Percentiles rank a stretch among this genome's conserved stretches.
Conservation (phyloP, 1,139 yeast genomes). For the Candida neerlandica region DNA sequence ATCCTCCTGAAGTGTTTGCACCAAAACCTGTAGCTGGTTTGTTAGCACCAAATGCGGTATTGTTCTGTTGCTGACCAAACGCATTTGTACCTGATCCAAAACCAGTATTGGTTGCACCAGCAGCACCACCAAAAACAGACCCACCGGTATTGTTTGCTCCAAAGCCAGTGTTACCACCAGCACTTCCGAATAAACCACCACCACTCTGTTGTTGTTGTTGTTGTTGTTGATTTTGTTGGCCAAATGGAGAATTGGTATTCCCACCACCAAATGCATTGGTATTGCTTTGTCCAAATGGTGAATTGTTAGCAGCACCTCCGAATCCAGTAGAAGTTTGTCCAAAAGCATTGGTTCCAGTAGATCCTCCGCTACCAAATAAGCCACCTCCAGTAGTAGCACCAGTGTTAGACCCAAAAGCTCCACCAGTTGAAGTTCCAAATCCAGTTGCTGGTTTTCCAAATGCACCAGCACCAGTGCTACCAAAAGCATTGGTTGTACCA, state of each 20-base stretch:
- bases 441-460: slow-evolving; percentile 23
- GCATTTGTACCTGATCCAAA: slow-evolving; percentile 20
- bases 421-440: slow-evolving; percentile 13
- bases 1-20: slow-evolving; percentile 18
- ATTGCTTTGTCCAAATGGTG: slow-evolving; percentile 16
- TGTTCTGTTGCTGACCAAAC: slow-evolving; percentile 21
- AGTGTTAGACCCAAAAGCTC: slow-evolving; percentile 10
- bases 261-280: slow-evolving; percentile 12
- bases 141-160: slow-evolving; percentile 21
- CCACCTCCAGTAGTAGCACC: slow-evolving; percentile 7
- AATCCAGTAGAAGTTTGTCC: slow-evolving; percentile 26
- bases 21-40: slow-evolving; percentile 24
- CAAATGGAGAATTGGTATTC: slow-evolving; percentile 16
- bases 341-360: slow-evolving; percentile 15
- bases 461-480: slow-evolving; percentile 18
- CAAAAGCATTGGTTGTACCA: slow-evolving; percentile 20
- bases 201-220: slow-evolving; percentile 17
- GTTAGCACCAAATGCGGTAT: slow-evolving; percentile 22
- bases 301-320: slow-evolving; percentile 19
- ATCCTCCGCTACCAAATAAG: not conserved
- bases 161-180: slow-evolving; percentile 12
- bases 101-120: slow-evolving; percentile 19
- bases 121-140: slow-evolving; percentile 21
- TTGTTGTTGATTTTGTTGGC: slow-evolving; percentile 14
- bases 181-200: slow-evolving; percentile 22